Base-by-base conservation (phyloP, 352 stramenopile species). In the Globisporangium abappressorium region DNA sequence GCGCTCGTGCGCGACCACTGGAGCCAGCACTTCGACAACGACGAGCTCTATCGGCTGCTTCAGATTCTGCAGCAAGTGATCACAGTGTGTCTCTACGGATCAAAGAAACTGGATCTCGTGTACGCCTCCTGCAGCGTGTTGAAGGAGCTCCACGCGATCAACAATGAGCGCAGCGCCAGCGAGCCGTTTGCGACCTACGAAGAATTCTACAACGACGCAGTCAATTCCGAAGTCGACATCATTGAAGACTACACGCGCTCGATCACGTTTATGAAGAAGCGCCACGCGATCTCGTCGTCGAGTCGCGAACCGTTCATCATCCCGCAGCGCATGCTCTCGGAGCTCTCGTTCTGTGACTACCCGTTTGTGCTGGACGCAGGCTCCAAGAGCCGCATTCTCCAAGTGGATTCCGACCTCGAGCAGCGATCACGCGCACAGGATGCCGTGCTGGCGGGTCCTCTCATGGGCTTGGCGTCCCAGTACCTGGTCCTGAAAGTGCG, bases 341-440 rank as follows among this genome's bases (percentile, higher is more conserved):
- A 94, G 55, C 80, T 94, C 71, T 92, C 82, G 2, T 92, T 94
- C 68, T 94, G 84, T 30, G 86, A 94, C 57, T 94, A 89, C 56
- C 81, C 84, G 2, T 94, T 94, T 57, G 81, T 94, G 11, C 61
- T 94, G 36, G 86, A 94, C 53, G 82, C 86, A 18, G 86, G 80
- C 5, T 92, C 83, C n/a, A 94, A 94, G 65, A 89, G 78, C 60
- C 79, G 84, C 43, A 79, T 94, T 2, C 65, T 94, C 26, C 84
- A 94, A 54, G 83, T 92, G 20, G 86, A 94, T 62, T 90, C 86
- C 11, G 84, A 92, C 36, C 71, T 92, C 26, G 84, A 94, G 58
- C 82, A 92, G 63, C 80, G 79, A 14, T 71, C 77, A 22, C 79
- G 78, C 20, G 78, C 80, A 8, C 82, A 91, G 47, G 82, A 91